These are phyloP conservation scores for Fusarium circinatum DNA, from an alignment of 2,329 filamentous ascomycete species.

Conservation along the genomic window DNA sequence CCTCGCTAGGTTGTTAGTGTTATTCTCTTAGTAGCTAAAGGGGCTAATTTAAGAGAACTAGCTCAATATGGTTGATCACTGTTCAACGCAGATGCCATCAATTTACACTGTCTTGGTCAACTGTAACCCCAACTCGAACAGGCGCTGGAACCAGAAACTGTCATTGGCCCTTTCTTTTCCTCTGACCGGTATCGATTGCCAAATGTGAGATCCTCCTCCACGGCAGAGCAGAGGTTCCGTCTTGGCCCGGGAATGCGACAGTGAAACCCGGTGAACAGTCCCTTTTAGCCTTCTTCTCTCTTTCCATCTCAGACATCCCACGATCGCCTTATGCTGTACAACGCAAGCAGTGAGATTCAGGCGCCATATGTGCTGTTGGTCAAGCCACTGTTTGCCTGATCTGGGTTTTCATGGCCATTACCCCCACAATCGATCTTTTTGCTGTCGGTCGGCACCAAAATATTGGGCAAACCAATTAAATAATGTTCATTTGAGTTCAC, in stretches of 20 bases:
- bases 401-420: background rate
- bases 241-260: background rate
- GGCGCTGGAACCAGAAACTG: background rate
- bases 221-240: background rate
- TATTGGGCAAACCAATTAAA: constrained; percentile 12
- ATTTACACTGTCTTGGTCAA: constrained; percentile 17
- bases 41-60: background rate
- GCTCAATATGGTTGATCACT: constrained; percentile 25
- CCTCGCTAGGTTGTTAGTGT: background rate
- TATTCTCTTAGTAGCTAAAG: background rate
- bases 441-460: constrained; percentile 4
- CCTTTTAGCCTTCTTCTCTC: constrained; percentile 21
- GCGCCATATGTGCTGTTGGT: background rate
- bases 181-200: background rate
- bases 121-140: constrained; percentile 11
- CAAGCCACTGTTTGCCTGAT: constrained; percentile 17
- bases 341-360: background rate
- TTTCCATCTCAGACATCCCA: background rate
- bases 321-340: background rate
- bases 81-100: background rate
- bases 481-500: background rate
- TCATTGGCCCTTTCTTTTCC: background rate
- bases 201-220: constrained; percentile 1
- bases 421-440: constrained; percentile 16
- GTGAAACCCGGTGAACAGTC: background rate